Percentiles rank a stretch among this genome's conserved stretches.
These are phyloP conservation scores for Trametes cinnabarina DNA, from an alignment of 768 basidiomycete species.

Conservation along the genomic window DNA sequence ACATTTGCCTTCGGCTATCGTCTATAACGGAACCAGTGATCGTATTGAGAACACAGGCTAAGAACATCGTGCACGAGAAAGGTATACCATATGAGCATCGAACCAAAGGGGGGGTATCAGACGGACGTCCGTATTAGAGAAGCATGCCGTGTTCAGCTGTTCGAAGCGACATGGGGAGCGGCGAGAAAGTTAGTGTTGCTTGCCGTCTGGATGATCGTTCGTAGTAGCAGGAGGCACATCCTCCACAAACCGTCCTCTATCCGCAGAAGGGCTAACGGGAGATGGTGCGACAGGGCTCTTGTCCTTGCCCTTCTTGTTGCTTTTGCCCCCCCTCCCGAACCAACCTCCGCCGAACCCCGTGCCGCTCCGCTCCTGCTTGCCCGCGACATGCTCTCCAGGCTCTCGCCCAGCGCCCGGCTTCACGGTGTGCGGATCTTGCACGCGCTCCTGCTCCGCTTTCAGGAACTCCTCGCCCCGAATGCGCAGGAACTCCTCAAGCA, in stretches of 20 bases:
- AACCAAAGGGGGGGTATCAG: too few species aligned
- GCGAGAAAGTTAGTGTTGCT: background rate
- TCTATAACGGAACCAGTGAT: background rate
- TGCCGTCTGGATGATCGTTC: background rate
- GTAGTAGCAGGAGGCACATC: constrained; percentile 29
- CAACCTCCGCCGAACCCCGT: constrained; percentile 17
- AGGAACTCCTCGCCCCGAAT: constrained; percentile 74
- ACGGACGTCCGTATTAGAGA: too few species aligned
- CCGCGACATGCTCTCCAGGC: constrained; percentile 33
- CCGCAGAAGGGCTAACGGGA: background rate
- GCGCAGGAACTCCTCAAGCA: constrained; percentile 82
- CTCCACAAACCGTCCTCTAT: constrained; percentile 41
- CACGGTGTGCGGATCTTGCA: constrained; percentile 43
- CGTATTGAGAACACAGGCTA: background rate
- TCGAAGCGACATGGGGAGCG: too few species aligned
- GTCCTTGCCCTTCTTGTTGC: constrained; percentile 13
- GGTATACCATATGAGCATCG: background rate
- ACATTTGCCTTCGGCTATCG: background rate
- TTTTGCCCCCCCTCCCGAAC: constrained; percentile 20
- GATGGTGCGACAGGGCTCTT: background rate
- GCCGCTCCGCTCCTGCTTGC: constrained; percentile 18
- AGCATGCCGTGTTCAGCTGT: too few species aligned
- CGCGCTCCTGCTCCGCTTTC: constrained; percentile 42
- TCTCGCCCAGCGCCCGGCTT: constrained; percentile 55
- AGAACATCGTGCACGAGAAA: background rate